Evolutionary conservation across 2,329 filamentous ascomycete species (phyloP).

Genomic region (Didymella segeticola): DNA sequence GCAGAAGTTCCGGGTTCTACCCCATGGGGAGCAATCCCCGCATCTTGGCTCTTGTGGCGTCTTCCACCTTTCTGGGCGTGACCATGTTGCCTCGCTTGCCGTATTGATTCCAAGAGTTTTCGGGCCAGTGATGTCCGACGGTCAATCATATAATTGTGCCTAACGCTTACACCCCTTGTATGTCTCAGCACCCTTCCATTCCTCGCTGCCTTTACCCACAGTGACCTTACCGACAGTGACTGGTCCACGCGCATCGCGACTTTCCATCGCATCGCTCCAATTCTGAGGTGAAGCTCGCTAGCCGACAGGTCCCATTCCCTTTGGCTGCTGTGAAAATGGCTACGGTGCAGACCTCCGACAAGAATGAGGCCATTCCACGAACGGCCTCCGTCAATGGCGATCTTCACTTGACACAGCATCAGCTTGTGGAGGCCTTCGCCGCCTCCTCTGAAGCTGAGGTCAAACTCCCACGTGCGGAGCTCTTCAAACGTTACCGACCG

Average conservation of each 20-base stretch:
- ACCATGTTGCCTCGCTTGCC: conserved; percentile 8
- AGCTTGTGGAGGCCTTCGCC: conserved; percentile 21
- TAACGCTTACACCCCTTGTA: conserved; percentile 5
- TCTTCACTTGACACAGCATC: conserved; percentile 20
- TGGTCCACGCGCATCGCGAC: background rate
- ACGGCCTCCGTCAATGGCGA: conserved; percentile 8
- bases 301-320: background rate
- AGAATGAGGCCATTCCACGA: conserved; percentile 12
- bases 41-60: conserved; percentile 22
- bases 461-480: conserved; percentile 20
- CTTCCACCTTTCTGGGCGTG: conserved; percentile 13
- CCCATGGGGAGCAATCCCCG: conserved; percentile 23
- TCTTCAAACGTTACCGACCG: conserved; percentile 24
- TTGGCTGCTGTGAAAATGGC: conserved; percentile 14
- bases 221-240: background rate
- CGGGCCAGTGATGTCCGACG: conserved; percentile 17
- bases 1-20: too few relatives aligned
- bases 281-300: background rate
- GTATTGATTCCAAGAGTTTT: conserved; percentile 16
- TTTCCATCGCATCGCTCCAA: background rate
- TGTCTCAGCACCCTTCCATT: background rate
- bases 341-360: conserved; percentile 14
- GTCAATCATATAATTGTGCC: conserved; percentile 14
- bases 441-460: conserved; percentile 19
- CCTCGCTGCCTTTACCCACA: background rate